phyloP scores from a whole-genome alignment of 129 eudicot species.

The Tanacetum coccineum region DNA sequence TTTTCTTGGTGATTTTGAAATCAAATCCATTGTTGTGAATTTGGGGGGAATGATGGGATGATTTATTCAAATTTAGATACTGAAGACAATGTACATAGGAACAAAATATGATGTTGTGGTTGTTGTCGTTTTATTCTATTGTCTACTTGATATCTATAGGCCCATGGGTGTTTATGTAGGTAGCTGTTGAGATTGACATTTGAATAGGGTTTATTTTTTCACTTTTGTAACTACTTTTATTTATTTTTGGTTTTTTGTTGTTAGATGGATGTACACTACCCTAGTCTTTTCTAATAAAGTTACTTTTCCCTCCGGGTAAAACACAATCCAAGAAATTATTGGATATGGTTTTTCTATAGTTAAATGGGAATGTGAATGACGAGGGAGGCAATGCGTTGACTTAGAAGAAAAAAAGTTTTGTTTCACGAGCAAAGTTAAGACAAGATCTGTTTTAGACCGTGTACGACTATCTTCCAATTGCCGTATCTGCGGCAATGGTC shows the following conservation, averaged over 20 bases:
- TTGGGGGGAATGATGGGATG: conserved; percentile 22
- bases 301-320: conserved; percentile 16
- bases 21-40: conserved; percentile 23
- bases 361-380: too few species aligned
- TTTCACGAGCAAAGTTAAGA: too few species aligned
- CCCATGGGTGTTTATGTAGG: conserved; percentile 29
- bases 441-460: too few species aligned
- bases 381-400: too few species aligned
- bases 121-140: conserved; percentile 25
- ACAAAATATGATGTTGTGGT: conserved; percentile 36
- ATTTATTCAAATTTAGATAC: conserved; percentile 50
- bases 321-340: neutral
- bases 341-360: too few species aligned
- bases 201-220: conserved; percentile 1
- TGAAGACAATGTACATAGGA: conserved; percentile 34
- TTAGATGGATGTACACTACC: neutral
- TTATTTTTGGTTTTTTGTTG: neutral
- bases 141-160: conserved; percentile 17
- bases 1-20: too few species aligned
- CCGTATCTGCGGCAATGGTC: too few species aligned
- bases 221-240: neutral
- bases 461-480: too few species aligned
- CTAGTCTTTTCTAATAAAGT: neutral
- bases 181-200: conserved; percentile 27
- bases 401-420: too few species aligned